Evolutionary conservation across 306 rosid genomes (phyloP).

Genomic region (Quercus robur): DNA sequence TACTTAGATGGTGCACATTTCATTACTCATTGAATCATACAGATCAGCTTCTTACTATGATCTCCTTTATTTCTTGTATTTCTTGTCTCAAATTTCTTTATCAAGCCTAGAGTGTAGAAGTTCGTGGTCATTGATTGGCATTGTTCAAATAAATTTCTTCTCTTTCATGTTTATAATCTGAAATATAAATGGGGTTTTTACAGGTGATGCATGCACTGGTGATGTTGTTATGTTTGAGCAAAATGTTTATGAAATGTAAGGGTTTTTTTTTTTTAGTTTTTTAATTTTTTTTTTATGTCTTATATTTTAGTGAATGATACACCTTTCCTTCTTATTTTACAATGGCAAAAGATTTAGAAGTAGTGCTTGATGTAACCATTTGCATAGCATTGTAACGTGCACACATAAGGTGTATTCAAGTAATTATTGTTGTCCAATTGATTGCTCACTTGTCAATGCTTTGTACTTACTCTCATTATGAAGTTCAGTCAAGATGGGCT

Average conservation of each 20-base stretch:
- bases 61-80: neutral
- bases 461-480: neutral
- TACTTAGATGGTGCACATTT: neutral
- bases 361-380: neutral
- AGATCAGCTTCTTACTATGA: neutral
- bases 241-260: slow-evolving; percentile 86
- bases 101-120: neutral
- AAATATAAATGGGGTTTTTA: slow-evolving; percentile 17
- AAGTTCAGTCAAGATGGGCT: neutral
- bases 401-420: neutral
- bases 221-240: slow-evolving; percentile 93
- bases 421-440: neutral
- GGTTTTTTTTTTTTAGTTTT: neutral
- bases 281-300: neutral
- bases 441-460: neutral
- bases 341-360: neutral
- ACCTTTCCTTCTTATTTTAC: slow-evolving; percentile 4
- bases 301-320: slow-evolving; percentile 1
- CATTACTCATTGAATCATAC: neutral
- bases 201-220: slow-evolving; percentile 94
- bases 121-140: neutral
- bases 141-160: neutral
- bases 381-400: neutral
- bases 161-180: slow-evolving; percentile 10
- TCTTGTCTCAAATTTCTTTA: neutral